Base-by-base conservation (phyloP, 2,329 filamentous ascomycete species). In the Fusarium sp. region DNA sequence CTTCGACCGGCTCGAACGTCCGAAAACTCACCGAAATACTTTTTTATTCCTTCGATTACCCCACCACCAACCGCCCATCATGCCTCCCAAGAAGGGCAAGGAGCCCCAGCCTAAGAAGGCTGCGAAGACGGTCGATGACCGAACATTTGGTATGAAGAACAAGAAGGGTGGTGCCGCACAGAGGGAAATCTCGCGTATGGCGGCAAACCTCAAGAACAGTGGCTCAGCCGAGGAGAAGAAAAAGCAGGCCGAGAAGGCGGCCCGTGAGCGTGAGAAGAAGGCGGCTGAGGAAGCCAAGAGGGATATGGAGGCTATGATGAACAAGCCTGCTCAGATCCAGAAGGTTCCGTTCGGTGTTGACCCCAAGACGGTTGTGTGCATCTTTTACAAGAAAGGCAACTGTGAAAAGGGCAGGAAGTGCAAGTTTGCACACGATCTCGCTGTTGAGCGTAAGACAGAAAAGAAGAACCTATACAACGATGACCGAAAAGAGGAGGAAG, bases 61-160 rank as follows among this genome's bases (percentile, higher is more conserved):
- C 75, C 72, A 66, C 72, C 76, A 75, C 66, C 68, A 53, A 64
- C 55, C 65, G 69, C 78, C 81, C 84, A 89, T 75, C 75, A 94
- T 95, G 92, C 84, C 92, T 79, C 92, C 92, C 62, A 94, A 94
- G 80, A 87, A 86, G 75, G 79, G 81, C 60, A 85, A 88, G 57
- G 85, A 88, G 82, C 75, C 58, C 57, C 84, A 76, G 72, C 84
- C 82, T 79, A 90, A 90, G 82, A 88, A 87, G 83, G 79, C 83
- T 58, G 78, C 83, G 74, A 94, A 94, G 83, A 76, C 85, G 44
- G 92, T 94, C 69, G 94, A 96, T 68, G 96, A 99, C 86, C 96
- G 95, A 84, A 97, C 96, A 49, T 99, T 99, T 86, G 96, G 96
- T 75, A 98, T 99, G 96, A 99, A 99, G 85, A 99, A 99, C 79